These are phyloP conservation scores for Cylindrotheca fusiformis DNA, from an alignment of 108 stramenopile species.

Conservation along the genomic window DNA sequence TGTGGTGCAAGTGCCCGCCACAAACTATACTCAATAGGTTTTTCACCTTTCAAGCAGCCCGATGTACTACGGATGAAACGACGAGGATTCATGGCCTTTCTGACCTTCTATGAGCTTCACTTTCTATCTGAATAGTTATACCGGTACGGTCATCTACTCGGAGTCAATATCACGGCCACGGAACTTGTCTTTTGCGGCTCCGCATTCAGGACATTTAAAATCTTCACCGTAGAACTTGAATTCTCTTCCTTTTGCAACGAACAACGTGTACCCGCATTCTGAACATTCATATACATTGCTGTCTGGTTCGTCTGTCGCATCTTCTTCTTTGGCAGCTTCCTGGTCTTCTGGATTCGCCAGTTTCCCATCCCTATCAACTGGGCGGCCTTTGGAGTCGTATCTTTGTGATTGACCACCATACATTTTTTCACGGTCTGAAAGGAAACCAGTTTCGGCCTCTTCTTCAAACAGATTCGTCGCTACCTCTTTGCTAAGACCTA, in stretches of 20 bases:
- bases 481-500: conserved; percentile 74
- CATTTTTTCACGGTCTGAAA: conserved; percentile 59
- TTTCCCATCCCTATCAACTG: conserved; percentile 53
- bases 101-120: not conserved
- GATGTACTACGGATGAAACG: too few species aligned
- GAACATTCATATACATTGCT: conserved; percentile 68
- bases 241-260: conserved; percentile 86
- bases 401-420: conserved; percentile 44
- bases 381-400: conserved; percentile 52
- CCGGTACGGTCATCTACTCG: conserved; percentile 5
- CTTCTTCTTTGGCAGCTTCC: conserved; percentile 32
- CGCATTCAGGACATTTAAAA: conserved; percentile 89
- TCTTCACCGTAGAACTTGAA: conserved; percentile 79
- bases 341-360: conserved; percentile 40
- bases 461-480: conserved; percentile 72
- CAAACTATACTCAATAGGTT: too few species aligned
- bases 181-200: conserved; percentile 76
- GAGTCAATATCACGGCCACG: conserved; percentile 19
- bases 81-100: too few species aligned
- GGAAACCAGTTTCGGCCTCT: conserved; percentile 57
- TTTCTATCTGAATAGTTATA: not conserved
- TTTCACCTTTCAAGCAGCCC: too few species aligned
- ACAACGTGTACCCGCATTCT: conserved; percentile 86
- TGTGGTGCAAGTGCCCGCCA: too few species aligned
- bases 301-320: conserved; percentile 26